Evolutionary conservation across 164 flowering plant genomes (phyloP), one percentile per base, ranked within the genome.

Genomic region (Tetrastigma voinierianum): DNA sequence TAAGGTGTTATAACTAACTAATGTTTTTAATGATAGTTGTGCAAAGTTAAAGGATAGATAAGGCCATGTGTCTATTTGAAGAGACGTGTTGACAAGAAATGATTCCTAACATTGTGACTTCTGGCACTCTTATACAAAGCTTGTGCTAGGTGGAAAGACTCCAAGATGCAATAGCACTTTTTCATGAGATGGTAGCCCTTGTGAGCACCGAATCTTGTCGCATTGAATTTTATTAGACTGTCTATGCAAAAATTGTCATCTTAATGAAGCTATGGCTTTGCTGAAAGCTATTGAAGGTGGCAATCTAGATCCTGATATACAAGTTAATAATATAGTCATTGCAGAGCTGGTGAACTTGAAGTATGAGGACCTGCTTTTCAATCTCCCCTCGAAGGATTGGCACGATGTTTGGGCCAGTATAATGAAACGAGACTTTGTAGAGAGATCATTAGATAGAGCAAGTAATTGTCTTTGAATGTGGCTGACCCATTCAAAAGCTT

Each of bases 341-440:
- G 6, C 6, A 32, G 40, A 5, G 60, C 48, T 43, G 52, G 59
- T 6, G 46, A 69, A 12, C 45, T 69, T 44, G 21, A 15, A 13
- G 46, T 65, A 43, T 40, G 17, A n/a, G 23, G 43, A 67, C 49
- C 64, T 67, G n/a, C 61, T 69, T 46, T 43, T 0, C 0, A 32
- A 32, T 32, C 40, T 32, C 40, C 6, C 40, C 6, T 32, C 18
- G 7, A 51, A 14, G 16, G 66, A 19, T 62, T 51, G 66, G 12
- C 66, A 56, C 23, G 12, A 62, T 62, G 51, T 49, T 16, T 10
- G 12, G 15, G 67, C n/a, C 71, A 72, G 14, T 2, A 48, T 59
- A 24, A 69, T 78, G 68, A 62, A 25, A 46, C 9, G 78, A n/a
- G 74, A 12, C 53, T 69, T 46, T 60, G 62, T 46, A 20, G 51